phyloP scores from a whole-genome alignment of 768 basidiomycete species.

The Collybiopsis confluens region DNA sequence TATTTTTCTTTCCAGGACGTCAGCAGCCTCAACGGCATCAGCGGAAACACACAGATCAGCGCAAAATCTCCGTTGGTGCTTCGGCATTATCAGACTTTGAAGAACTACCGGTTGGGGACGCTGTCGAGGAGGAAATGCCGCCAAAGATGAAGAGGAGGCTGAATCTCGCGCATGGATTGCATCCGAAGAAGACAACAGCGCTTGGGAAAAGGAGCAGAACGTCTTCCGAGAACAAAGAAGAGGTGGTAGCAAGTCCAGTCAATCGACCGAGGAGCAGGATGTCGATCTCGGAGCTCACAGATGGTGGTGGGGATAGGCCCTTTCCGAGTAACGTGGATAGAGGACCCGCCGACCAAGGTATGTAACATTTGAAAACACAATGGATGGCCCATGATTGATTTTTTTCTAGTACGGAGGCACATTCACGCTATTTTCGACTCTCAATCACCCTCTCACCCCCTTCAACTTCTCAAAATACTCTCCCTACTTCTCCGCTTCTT shows the following conservation, averaged over 20 bases:
- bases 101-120: not conserved
- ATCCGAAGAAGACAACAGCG: not conserved
- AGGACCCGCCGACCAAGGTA: no score
- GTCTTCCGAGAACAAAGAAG: not conserved
- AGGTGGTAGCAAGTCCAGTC: not conserved
- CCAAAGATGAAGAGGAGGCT: slow-evolving; percentile 3
- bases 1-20: not conserved
- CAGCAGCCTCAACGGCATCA: not conserved
- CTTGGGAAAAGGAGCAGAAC: not conserved
- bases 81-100: not conserved
- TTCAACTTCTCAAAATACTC: no score
- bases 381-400: no score
- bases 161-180: not conserved
- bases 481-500: no score
- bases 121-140: not conserved
- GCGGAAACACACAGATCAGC: not conserved
- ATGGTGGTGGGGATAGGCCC: no score
- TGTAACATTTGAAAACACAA: no score
- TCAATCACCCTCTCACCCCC: no score
- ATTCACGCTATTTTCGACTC: no score
- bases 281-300: not conserved
- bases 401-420: no score
- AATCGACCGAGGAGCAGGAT: no score
- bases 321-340: no score
- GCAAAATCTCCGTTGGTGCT: not conserved